Evolutionary conservation across 768 basidiomycete species (phyloP), one percentile per base, ranked within the genome.

Genomic region (Cytidiella melzeri): DNA sequence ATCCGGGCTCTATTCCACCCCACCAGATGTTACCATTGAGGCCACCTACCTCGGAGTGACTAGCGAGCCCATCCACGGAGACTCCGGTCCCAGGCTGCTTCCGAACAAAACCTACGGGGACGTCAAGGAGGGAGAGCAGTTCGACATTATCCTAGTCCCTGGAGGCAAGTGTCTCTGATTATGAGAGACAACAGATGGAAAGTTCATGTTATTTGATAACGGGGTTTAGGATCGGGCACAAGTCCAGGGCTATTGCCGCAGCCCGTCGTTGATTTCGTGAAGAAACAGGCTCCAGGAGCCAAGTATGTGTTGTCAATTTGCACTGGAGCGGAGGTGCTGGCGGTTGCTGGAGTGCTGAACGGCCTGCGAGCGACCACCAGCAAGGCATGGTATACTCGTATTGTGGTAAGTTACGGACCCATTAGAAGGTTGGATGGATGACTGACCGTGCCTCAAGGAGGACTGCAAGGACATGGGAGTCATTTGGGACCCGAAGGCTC

Each of bases 291-390:
- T n/a, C 50, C 45, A 36, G 45, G 45, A 7, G 53, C 50, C 10
- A 64, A 64, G 56, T 65, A 70, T 55, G 56, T 69, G 21, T 44
- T 69, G 34, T 61, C 60, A 5, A 64, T 69, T 11, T 70, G 69
- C 52, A 66, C 64, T 7, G 68, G 68, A 4, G 62, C 65, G 5
- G 59, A 62, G 57, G 48, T 68, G 21, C 57, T 71, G 1, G 70
- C 69, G 2, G 57, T 55, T 5, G 57, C 64, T 4, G 70, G 69
- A 0, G 40, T 66, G 1, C 55, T 71, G 24, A 57, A 64, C 9
- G 69, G 69, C 3, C 59, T 63, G 41, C 50, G 58, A 10, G 70
- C 69, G 9, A 73, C 69, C 0, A 69, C 69, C 9, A 71, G 70
- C 57, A 73, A 73, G 51, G 23, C 53, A 3, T 40, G 42, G 4